Evolutionary conservation across 2,329 filamentous ascomycete species (phyloP).

Genomic region (Scytalidium lignicola): DNA sequence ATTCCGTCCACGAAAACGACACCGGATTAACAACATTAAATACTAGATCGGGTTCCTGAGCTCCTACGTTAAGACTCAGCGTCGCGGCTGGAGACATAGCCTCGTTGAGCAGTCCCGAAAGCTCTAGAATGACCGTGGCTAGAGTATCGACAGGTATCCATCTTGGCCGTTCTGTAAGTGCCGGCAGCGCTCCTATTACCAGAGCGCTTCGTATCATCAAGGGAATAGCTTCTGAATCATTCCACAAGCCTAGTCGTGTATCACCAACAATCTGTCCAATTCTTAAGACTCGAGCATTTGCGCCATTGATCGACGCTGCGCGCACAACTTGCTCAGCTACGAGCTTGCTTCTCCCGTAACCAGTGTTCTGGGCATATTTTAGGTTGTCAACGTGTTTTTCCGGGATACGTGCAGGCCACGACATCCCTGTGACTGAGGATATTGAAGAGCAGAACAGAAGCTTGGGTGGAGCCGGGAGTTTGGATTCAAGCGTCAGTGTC

Average conservation of each 20-base stretch:
- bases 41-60: no score
- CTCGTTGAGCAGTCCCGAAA: no score
- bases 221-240: conserved; percentile 45
- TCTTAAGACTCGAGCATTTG: conserved; percentile 34
- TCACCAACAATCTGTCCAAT: conserved; percentile 49
- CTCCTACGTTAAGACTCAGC: no score
- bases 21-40: conserved; percentile 49
- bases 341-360: conserved; percentile 46
- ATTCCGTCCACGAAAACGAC: conserved; percentile 41
- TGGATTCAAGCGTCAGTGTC: conserved; percentile 27
- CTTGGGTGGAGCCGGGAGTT: conserved; percentile 20
- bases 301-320: conserved; percentile 29
- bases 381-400: conserved; percentile 28
- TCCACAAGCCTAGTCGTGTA: conserved; percentile 42
- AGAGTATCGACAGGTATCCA: conserved; percentile 44
- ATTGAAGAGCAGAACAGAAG: conserved; percentile 36
- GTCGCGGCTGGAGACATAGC: no score
- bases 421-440: conserved; percentile 27
- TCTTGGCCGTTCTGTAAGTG: no score
- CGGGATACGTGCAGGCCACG: conserved; percentile 24
- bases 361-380: conserved; percentile 39
- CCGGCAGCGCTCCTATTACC: no score
- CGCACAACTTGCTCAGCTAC: conserved; percentile 42
- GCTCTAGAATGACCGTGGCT: conserved; percentile 36
- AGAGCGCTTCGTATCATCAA: conserved; percentile 45